phyloP scores from a whole-genome alignment of 345 rosid genomes.

The Dovyalis caffra region DNA sequence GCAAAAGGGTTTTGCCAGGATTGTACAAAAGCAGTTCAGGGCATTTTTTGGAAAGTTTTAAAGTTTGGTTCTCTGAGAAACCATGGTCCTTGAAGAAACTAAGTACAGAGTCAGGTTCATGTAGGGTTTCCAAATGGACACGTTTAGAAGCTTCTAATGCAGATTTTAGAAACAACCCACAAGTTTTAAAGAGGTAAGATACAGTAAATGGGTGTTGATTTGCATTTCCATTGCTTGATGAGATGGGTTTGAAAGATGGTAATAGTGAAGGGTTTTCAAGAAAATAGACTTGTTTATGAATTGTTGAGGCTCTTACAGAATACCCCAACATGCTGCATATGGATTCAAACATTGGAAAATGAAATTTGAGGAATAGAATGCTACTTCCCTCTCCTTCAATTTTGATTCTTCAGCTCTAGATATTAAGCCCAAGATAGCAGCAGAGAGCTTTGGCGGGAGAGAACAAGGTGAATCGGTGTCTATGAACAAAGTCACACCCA shows the following conservation, averaged over 20 bases:
- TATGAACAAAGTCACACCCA: neutral
- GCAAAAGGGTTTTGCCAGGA: constrained; percentile 31
- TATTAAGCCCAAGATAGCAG: neutral
- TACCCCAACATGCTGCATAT: neutral
- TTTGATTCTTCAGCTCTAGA: neutral
- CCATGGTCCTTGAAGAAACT: constrained; percentile 20
- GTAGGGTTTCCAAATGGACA: constrained; percentile 17
- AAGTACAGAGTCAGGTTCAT: constrained; percentile 22
- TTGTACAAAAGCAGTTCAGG: constrained; percentile 6
- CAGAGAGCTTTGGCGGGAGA: no score
- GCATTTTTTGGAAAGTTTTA: neutral
- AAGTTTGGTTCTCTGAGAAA: constrained; percentile 30
- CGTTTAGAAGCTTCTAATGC: constrained; percentile 20
- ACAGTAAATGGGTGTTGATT: constrained; percentile 22
- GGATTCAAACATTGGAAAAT: neutral
- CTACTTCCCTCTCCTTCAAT: neutral
- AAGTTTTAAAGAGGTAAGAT: constrained; percentile 35
- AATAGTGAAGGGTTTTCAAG: neutral
- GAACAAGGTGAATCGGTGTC: neutral
- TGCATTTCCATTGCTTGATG: constrained; percentile 2
- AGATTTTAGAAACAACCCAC: constrained; percentile 33
- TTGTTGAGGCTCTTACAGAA: neutral
- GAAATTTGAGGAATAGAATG: neutral
- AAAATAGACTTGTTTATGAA: no score
- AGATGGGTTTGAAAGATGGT: neutral